A percentile compares a stretch with the other conserved stretches of the same genome.
Evolutionary conservation across 2,329 filamentous ascomycete genomes (phyloP).

Genomic region (Penicillium frequentans): DNA sequence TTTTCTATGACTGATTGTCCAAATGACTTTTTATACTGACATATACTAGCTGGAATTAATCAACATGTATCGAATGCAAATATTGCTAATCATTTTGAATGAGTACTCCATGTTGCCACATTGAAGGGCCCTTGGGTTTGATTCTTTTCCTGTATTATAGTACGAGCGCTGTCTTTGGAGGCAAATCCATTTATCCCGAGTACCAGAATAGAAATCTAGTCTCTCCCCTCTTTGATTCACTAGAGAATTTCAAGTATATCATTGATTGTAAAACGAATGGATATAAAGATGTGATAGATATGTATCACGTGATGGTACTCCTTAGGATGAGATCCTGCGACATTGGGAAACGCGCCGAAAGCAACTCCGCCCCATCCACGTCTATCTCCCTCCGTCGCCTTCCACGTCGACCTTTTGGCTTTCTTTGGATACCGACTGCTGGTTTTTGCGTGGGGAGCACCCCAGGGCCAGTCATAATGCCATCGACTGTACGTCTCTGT

Average conservation of each 20-base stretch:
- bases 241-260: background rate
- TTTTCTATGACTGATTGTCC: background rate
- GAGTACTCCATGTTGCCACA: slow-evolving; percentile 1
- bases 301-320: slow-evolving; percentile 13
- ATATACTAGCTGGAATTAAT: slow-evolving; percentile 31
- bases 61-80: slow-evolving; percentile 3
- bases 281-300: background rate
- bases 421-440: background rate
- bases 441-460: slow-evolving; percentile 7
- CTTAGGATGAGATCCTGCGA: background rate
- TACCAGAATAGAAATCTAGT: slow-evolving; percentile 7
- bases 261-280: background rate
- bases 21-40: background rate
- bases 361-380: background rate
- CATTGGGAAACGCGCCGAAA: background rate
- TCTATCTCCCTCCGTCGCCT: background rate
- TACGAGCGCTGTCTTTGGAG: slow-evolving; percentile 10
- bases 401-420: background rate
- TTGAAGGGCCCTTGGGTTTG: slow-evolving; percentile 3
- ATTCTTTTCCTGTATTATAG: slow-evolving; percentile 25
- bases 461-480: slow-evolving; percentile 26
- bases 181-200: slow-evolving; percentile 13
- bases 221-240: slow-evolving; percentile 1
- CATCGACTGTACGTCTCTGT: slow-evolving; percentile 34
- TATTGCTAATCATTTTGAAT: slow-evolving; percentile 5